Conservation (phyloP, 331 rosid species). For the Dryas integrifolia region DNA sequence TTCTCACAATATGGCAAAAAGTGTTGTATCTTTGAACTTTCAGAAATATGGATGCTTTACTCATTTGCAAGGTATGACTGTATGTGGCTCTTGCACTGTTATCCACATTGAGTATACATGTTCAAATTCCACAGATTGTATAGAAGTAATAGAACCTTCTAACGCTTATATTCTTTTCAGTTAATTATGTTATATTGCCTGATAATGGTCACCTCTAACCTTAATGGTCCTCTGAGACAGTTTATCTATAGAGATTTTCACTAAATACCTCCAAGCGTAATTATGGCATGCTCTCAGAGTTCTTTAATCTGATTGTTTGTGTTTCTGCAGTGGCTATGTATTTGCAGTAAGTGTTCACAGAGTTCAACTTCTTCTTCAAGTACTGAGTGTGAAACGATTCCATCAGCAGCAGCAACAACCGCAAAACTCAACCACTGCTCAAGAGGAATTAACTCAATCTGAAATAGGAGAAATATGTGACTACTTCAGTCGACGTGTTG, state of each 20-base stretch:
- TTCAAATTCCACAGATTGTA: no score
- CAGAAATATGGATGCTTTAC: no score
- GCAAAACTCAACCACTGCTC: conserved; percentile 68
- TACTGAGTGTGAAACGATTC: conserved; percentile 94
- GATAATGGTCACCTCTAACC: no score
- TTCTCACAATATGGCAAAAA: no score
- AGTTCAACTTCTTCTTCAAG: conserved; percentile 98
- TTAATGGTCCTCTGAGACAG: no score
- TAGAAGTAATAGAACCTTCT: no score
- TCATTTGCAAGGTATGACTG: no score
- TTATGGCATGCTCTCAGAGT: not conserved
- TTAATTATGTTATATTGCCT: not conserved
- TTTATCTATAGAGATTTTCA: not conserved
- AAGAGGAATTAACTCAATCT: conserved; percentile 77
- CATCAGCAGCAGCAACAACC: conserved; percentile 94
- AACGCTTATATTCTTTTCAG: not conserved
- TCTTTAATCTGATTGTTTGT: conserved; percentile 23
- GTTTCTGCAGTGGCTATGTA: conserved; percentile 85
- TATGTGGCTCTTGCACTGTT: no score
- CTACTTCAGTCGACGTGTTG: conserved; percentile 98
- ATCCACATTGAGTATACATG: no score
- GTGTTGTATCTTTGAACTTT: no score
- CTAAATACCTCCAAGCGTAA: not conserved
- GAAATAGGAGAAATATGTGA: conserved; percentile 96
- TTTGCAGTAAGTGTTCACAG: conserved; percentile 99